A percentile compares a stretch with the other conserved stretches of the same genome.
Conservation (phyloP, 1,139 yeast species). For the Candida neerlandica region DNA sequence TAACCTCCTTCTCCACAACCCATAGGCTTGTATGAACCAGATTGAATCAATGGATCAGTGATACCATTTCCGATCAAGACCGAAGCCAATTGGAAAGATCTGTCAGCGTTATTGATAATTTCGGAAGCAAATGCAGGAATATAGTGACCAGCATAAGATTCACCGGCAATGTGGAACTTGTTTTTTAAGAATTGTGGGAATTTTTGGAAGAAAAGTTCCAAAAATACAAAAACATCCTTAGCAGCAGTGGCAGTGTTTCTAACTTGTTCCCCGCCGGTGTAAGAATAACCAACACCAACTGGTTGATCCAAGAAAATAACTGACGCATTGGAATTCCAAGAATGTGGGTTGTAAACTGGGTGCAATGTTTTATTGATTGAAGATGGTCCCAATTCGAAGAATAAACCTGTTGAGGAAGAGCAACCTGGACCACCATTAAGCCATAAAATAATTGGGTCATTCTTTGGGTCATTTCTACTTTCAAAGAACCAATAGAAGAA, state of each 20-base stretch:
- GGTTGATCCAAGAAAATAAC: conserved; percentile 95
- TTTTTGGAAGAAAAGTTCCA: conserved; percentile 74
- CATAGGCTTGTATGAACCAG: conserved; percentile 75
- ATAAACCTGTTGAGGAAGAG: conserved; percentile 86
- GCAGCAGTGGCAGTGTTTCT: conserved; percentile 72
- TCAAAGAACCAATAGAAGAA: conserved; percentile 90
- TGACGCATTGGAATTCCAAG: conserved; percentile 90
- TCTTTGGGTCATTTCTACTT: conserved; percentile 84
- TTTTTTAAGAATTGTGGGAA: conserved; percentile 63
- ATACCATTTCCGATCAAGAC: conserved; percentile 84
- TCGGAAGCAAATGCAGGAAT: conserved; percentile 79
- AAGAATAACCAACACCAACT: conserved; percentile 85
- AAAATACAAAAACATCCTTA: conserved; percentile 74
- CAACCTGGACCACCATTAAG: conserved; percentile 93
- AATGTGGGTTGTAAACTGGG: conserved; percentile 74
- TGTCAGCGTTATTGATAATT: conserved; percentile 64
- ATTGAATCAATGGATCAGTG: conserved; percentile 74
- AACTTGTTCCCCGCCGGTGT: conserved; percentile 58
- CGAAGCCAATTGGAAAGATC: conserved; percentile 67
- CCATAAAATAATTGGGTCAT: conserved; percentile 87
- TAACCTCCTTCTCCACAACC: conserved; percentile 84
- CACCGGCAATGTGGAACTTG: conserved; percentile 83
- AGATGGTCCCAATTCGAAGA: conserved; percentile 89
- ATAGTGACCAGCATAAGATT: conserved; percentile 87
- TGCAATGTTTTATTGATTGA: conserved; percentile 65